A percentile compares a stretch with the other conserved stretches of the same genome.
Evolutionary conservation across 2,329 filamentous ascomycete genomes (phyloP).

Genomic region (Arthrocladium fulminans): DNA sequence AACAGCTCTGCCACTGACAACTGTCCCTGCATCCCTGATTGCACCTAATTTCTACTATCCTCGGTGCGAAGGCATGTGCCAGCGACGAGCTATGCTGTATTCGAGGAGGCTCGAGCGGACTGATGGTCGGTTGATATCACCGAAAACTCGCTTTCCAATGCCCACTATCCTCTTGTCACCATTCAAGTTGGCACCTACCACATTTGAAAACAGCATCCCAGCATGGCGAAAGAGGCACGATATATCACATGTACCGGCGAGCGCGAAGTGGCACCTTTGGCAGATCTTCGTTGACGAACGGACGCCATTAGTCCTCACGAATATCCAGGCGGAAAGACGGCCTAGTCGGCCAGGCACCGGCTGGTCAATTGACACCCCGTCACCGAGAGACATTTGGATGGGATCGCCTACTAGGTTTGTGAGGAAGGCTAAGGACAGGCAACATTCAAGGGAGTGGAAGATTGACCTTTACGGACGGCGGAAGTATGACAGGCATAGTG

Average conservation of each 20-base stretch:
- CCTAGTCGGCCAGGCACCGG: background rate
- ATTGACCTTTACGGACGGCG: background rate
- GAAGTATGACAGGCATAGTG: conserved; percentile 2
- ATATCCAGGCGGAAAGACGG: background rate
- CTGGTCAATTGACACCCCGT: background rate
- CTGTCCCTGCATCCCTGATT: background rate
- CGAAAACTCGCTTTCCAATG: background rate
- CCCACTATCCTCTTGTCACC: background rate
- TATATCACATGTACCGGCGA: background rate
- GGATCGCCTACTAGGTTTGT: background rate
- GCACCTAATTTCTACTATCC: background rate
- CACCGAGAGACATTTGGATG: background rate
- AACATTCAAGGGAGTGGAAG: background rate
- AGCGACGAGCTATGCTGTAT: background rate
- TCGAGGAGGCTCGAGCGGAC: background rate
- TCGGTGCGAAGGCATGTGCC: background rate
- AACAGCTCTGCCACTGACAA: background rate
- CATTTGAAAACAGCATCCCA: background rate
- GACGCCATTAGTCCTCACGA: background rate
- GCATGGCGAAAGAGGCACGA: background rate
- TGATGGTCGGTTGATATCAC: background rate
- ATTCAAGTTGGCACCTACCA: background rate
- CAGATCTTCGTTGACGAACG: background rate
- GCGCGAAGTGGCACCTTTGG: conserved; percentile 3
- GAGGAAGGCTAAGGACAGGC: background rate